These are phyloP conservation scores for Heritiera littoralis DNA, from an alignment of 345 rosid species.

Conservation along the genomic window DNA sequence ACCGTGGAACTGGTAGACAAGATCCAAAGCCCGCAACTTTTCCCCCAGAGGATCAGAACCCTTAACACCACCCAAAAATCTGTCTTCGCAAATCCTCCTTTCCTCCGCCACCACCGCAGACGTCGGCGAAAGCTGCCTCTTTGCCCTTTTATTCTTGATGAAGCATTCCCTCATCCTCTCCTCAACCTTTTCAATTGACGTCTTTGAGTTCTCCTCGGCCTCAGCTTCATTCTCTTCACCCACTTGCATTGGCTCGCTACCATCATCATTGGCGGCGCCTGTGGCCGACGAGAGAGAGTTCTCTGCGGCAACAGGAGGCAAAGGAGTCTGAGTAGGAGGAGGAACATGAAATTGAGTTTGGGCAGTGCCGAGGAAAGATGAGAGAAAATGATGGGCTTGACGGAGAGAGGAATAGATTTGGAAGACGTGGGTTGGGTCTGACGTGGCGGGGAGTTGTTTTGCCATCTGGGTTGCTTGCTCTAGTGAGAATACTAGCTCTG, in stretches of 20 bases:
- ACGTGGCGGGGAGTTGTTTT: conserved; percentile 49
- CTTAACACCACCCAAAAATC: conserved; percentile 24
- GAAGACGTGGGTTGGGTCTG: conserved; percentile 45
- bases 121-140: conserved; percentile 80
- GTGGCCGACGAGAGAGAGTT: conserved; percentile 53
- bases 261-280: conserved; percentile 38
- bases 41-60: conserved; percentile 56
- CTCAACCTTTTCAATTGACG: conserved; percentile 59
- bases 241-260: conserved; percentile 68
- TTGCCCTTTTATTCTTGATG: conserved; percentile 74
- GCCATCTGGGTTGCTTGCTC: conserved; percentile 76
- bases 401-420: conserved; percentile 62
- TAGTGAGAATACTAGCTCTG: conserved; percentile 54
- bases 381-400: conserved; percentile 57
- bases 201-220: conserved; percentile 42
- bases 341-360: conserved; percentile 28
- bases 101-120: conserved; percentile 51
- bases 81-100: conserved; percentile 40
- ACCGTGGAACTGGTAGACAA: conserved; percentile 75
- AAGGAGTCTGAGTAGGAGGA: not conserved
- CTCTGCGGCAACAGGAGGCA: conserved; percentile 22
- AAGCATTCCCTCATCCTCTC: conserved; percentile 76
- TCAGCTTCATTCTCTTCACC: conserved; percentile 54
- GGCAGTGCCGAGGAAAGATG: conserved; percentile 52
- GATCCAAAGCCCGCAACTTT: conserved; percentile 70